These are phyloP conservation scores for Calonectria pseudoturangicola DNA, from an alignment of 2,329 filamentous ascomycete genomes.

Conservation along the genomic window DNA sequence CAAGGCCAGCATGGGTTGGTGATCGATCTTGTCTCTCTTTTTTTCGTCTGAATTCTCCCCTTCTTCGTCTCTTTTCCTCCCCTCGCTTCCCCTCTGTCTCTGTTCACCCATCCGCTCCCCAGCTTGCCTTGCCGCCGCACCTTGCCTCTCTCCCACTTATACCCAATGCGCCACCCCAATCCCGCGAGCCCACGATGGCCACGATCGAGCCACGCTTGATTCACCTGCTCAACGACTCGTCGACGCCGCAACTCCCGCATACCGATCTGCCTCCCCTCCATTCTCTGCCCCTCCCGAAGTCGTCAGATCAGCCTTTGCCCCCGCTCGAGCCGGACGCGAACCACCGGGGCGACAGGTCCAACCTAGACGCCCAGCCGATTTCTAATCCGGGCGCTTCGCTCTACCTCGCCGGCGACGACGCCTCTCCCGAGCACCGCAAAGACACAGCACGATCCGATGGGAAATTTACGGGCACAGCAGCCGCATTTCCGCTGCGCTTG, in stretches of 20 bases:
- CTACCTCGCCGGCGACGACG: slow-evolving; percentile 49
- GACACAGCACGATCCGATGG: slow-evolving; percentile 50
- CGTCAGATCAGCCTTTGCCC: slow-evolving; percentile 68
- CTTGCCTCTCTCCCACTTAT: slow-evolving; percentile 48
- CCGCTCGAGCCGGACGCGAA: slow-evolving; percentile 71
- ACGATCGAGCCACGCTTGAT: slow-evolving; percentile 81
- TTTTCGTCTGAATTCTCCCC: slow-evolving; percentile 33
- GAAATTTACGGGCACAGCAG: slow-evolving; percentile 50
- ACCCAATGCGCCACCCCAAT: slow-evolving; percentile 54
- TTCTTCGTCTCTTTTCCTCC: slow-evolving; percentile 39
- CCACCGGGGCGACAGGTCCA: slow-evolving; percentile 62
- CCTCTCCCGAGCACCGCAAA: slow-evolving; percentile 48
- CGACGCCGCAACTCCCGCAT: slow-evolving; percentile 67
- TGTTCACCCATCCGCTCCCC: slow-evolving; percentile 21
- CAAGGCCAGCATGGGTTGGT: slow-evolving; percentile 48
- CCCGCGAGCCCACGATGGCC: slow-evolving; percentile 70
- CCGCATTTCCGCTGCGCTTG: slow-evolving; percentile 62
- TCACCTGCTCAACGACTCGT: slow-evolving; percentile 77
- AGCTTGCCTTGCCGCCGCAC: slow-evolving; percentile 33
- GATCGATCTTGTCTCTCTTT: slow-evolving; percentile 46
- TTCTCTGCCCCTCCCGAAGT: slow-evolving; percentile 65
- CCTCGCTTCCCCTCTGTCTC: slow-evolving; percentile 36
- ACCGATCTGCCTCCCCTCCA: slow-evolving; percentile 75
- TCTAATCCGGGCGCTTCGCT: slow-evolving; percentile 43
- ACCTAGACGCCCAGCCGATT: slow-evolving; percentile 44